Evolutionary conservation across 192 early-diverging fungal species (phyloP), one percentile per base, ranked within the genome.

Genomic region (Spinellus fusiger): DNA sequence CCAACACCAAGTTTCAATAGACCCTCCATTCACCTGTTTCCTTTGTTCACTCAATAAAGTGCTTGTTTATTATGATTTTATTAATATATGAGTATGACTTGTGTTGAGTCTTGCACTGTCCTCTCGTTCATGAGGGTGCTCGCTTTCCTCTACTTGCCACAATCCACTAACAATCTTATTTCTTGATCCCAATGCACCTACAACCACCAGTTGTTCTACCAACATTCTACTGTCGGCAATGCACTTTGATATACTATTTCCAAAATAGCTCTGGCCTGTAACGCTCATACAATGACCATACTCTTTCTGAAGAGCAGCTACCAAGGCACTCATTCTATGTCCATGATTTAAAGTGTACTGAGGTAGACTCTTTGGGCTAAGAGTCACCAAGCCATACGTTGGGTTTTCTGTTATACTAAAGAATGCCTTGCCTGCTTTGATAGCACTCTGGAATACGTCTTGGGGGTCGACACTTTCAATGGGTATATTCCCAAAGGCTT

Each of bases 271-370:
- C 10, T 87, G 84, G 1, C 93, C 93, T 4, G 84, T 81, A 6
- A 93, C 83, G 34, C 85, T 87, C 65, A 94, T 64, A n/a, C 70
- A 62, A 20, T 84, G 84, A 4, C 69, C 73, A 23, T 80, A 85
- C 5, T 57, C 64, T 15, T 64, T 40, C 26, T 72, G 59, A 3
- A 90, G 66, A 34, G 73, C 65, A 27, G 78, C 61, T 62, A 91
- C 87, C 67, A 98, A 71, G 8, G 69, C 63, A 25, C 74, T 59
- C 57, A 98, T 71, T 27, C 85, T 70, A 37, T 83, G 76, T n/a
- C 80, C 54, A 64, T 98, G 93, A 0, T 93, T 93, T 5, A 96
- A 89, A 4, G 75, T 61, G 58, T 95, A 95, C 52, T 95, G 89
- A 6, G 95, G 91, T 53, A 98, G 93, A 66, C 95, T 96, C 13